Base-by-base conservation (phyloP, 192 early-diverging fungal genomes). In the Dissophora ornata region DNA sequence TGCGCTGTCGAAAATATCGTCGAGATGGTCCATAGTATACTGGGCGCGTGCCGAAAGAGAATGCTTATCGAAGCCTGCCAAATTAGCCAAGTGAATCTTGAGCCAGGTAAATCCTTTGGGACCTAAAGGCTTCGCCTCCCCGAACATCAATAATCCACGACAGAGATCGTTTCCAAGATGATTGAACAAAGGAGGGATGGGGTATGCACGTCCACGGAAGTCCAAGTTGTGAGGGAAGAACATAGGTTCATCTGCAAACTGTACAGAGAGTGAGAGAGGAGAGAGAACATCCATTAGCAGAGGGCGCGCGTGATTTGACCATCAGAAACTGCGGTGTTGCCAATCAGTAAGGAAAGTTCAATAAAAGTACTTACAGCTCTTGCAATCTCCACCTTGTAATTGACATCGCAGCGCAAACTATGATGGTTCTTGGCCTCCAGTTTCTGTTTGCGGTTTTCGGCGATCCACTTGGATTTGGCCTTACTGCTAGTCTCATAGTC, bases 181-280 rank as follows among this genome's bases (percentile, higher is more conserved):
- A 82, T 97, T 99, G 45, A 99, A 89, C 60, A 94, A 90, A 9
- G 93, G 90, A 29, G 97, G 97, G 33, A 99, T 97, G 45, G 97
- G 95, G 67, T 99, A 99, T 5, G 97, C 96, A 57, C 97, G 92
- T 24, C 97, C 97, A 50, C 97, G 90, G 86, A 99, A 99, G 79
- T 99, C 97, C 62, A 97, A 71, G 70, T 96, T 96, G 81, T 99
- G 97, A 18, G 97, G 97, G 80, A 97, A 99, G 82, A 92, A 99
- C 86, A 99, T 94, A 2, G 87, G 87, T 47, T 94, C 85, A 61
- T 93, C 89, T 29, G 95, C 67, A 67, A 96, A 97, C 91, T 94
- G 78, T 28, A 30, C 48, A 33, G 55, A 28, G 25, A 63, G 0
- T 59, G 45, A 21, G 54, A 58, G 24, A 2, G 18, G 40, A 2